phyloP scores from a whole-genome alignment of 2,329 filamentous ascomycete species.

The Neofusicoccum laricinum region DNA sequence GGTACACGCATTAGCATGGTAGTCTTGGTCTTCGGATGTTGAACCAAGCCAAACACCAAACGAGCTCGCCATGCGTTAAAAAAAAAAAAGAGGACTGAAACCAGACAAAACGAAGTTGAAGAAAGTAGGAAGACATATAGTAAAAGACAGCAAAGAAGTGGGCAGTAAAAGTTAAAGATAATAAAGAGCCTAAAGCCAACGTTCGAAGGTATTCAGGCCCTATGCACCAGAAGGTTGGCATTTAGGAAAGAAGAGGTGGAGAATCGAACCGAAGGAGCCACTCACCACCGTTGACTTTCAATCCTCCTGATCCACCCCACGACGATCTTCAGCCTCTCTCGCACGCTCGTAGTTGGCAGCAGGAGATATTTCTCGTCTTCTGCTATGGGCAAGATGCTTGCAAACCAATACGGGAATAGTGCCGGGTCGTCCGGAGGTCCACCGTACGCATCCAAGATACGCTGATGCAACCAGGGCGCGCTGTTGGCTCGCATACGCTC shows the following conservation, averaged over 20 bases:
- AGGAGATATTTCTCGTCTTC: conserved; percentile 78
- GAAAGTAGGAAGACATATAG: background rate
- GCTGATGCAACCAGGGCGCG: conserved; percentile 70
- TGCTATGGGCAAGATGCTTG: conserved; percentile 72
- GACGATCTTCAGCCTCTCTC: conserved; percentile 79
- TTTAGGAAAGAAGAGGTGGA: background rate
- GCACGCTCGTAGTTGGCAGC: conserved; percentile 69
- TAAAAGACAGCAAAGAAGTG: background rate
- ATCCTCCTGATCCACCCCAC: conserved; percentile 74
- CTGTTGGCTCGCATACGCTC: conserved; percentile 64
- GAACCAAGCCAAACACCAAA: conserved; percentile 1
- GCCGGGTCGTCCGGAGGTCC: conserved; percentile 73
- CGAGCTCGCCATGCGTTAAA: conserved; percentile 5
- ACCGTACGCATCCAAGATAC: conserved; percentile 72
- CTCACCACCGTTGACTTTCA: conserved; percentile 70
- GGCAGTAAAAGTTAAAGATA: background rate
- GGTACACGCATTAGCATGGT: conserved; percentile 11
- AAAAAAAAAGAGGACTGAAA: background rate
- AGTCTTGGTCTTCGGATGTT: conserved; percentile 1
- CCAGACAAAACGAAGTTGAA: background rate
- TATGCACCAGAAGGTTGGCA: background rate
- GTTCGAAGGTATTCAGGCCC: background rate
- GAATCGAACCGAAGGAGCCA: conserved; percentile 19
- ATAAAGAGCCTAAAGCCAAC: background rate
- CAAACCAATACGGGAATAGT: conserved; percentile 87